phyloP scores from a whole-genome alignment of 2,329 filamentous ascomycete genomes.

The Akanthomyces uredinophilus region DNA sequence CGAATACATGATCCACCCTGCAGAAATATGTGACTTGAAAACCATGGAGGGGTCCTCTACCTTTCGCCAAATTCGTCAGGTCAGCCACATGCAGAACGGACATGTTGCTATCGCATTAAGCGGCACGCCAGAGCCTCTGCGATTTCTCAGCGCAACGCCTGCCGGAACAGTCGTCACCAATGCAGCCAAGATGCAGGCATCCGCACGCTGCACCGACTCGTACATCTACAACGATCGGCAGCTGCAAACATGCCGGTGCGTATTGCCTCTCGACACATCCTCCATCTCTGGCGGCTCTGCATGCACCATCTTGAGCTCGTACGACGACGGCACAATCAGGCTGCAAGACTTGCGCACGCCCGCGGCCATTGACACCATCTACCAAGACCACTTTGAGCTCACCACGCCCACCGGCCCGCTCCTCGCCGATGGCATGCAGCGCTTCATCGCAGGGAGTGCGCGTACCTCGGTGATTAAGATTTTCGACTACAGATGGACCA shows the following conservation, averaged over 20 bases:
- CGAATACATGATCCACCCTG: neutral
- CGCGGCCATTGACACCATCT: conserved; percentile 35
- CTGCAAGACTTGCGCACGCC: conserved; percentile 36
- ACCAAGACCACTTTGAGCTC: conserved; percentile 42
- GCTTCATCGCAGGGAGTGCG: conserved; percentile 39
- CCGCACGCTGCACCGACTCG: neutral
- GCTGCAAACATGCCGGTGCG: conserved; percentile 24
- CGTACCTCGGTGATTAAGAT: conserved; percentile 35
- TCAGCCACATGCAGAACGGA: neutral
- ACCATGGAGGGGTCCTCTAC: neutral
- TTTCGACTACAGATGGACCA: conserved; percentile 44
- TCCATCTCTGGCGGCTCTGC: conserved; percentile 23
- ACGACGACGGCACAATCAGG: conserved; percentile 38
- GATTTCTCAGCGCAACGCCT: conserved; percentile 35
- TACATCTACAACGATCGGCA: conserved; percentile 3
- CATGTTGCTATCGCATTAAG: conserved; percentile 2
- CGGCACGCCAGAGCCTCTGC: conserved; percentile 28
- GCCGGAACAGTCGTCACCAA: conserved; percentile 30
- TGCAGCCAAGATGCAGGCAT: conserved; percentile 26
- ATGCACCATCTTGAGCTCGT: conserved; percentile 36
- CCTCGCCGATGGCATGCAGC: conserved; percentile 35
- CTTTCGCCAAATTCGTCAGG: conserved; percentile 4
- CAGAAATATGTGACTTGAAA: neutral
- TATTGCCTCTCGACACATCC: conserved; percentile 31
- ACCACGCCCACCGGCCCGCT: conserved; percentile 33